phyloP scores from a whole-genome alignment of 2,329 filamentous ascomycete species.

The Calonectria ilicicola region DNA sequence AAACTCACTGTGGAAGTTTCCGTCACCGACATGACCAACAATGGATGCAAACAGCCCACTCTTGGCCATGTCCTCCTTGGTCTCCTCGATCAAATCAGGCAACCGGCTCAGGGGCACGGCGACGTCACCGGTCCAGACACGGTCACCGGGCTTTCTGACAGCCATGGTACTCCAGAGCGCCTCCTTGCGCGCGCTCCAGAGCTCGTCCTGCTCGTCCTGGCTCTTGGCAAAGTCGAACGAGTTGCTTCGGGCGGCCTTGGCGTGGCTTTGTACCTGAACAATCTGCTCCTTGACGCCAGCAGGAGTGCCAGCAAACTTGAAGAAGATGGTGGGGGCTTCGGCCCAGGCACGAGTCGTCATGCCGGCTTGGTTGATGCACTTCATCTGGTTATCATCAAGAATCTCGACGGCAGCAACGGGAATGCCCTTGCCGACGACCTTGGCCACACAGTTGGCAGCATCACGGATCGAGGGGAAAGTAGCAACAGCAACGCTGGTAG shows the following conservation, averaged over 20 bases:
- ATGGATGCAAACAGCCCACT: slow-evolving; percentile 62
- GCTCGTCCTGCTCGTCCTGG: slow-evolving; percentile 77
- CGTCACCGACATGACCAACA: slow-evolving; percentile 81
- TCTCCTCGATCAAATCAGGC: slow-evolving; percentile 82
- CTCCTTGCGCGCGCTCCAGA: slow-evolving; percentile 88
- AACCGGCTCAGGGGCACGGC: slow-evolving; percentile 83
- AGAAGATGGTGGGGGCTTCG: slow-evolving; percentile 82
- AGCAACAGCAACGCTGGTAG: slow-evolving; percentile 83
- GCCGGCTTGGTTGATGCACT: slow-evolving; percentile 73
- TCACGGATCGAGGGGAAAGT: slow-evolving; percentile 69
- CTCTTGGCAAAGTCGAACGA: slow-evolving; percentile 83
- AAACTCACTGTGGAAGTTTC: slow-evolving; percentile 77
- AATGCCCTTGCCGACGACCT: slow-evolving; percentile 83
- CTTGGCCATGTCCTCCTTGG: slow-evolving; percentile 59
- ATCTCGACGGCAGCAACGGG: slow-evolving; percentile 94
- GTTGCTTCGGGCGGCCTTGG: slow-evolving; percentile 70
- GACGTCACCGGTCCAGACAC: slow-evolving; percentile 88
- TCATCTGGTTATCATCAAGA: slow-evolving; percentile 91
- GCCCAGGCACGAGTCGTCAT: slow-evolving; percentile 76
- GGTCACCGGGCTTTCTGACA: slow-evolving; percentile 72
- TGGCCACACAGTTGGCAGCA: slow-evolving; percentile 83
- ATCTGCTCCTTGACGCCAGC: slow-evolving; percentile 84
- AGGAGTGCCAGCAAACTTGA: slow-evolving; percentile 83
- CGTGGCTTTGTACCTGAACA: slow-evolving; percentile 72
- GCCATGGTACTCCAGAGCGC: slow-evolving; percentile 85